Base-by-base conservation (phyloP, 495 filamentous ascomycete genomes). In the Collariella sp. region DNA sequence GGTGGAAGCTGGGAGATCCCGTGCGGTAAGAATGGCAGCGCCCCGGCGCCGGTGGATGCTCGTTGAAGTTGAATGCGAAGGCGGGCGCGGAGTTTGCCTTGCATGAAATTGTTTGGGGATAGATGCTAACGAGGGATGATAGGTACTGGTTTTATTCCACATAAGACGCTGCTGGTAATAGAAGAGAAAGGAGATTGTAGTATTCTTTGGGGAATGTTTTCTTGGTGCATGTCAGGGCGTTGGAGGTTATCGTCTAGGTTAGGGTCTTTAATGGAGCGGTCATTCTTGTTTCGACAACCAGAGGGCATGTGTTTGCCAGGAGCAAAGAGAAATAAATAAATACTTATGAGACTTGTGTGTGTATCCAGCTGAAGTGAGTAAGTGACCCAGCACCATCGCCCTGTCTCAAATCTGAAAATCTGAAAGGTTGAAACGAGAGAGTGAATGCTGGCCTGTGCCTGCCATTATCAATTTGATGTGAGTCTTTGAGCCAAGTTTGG, bases 21-120 rank as follows among this genome's bases (percentile, higher is more conserved):
- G 39, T 79, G 80, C 50, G 76, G 79, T 64, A 88, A 84, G 73
- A 68, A 69, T 10, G 73, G 59, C 50, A 67, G 71, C 9, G 64
- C 66, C 2, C 54, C 67, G 4, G 89, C 91, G 1, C 89, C 89
- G 0, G 57, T 66, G 0, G 72, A 67, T 42, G 79, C 84, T 91
- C 87, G 87, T 65, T 91, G 52, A 84, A 81, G 62, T 71, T 88
- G 3, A 62, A 69, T 9, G 67, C 82, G 2, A 70, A 66, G 5
- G 57, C 62, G 24, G 80, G 78, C 29, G 79, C 82, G 12, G 83
- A 80, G 0, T 80, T 78, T 1, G 65, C 72, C 15, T 81, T 86
- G 56, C 81, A 84, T 69, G 79, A 88, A 62, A n/a, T 83, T 91
- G 7, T 96, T 93, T 63, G 77, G 93, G n/a, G n/a, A n/a, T n/a